Base-by-base conservation (phyloP, 805 yeast genomes). In the Metschnikowia lachancei region DNA sequence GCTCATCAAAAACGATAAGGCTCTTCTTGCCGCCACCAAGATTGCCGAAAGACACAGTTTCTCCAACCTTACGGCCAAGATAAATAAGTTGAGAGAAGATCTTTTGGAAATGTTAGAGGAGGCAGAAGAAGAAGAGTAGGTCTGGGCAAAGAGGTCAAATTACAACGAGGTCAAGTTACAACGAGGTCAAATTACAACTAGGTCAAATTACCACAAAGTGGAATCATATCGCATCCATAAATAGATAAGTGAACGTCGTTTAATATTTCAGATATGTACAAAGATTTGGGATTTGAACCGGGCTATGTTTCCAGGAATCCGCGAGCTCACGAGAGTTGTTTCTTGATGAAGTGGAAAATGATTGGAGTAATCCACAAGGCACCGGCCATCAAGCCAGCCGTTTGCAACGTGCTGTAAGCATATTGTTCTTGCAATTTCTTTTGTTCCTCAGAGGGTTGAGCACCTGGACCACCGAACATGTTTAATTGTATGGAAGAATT, bases 21-120 rank as follows among this genome's bases (percentile, higher is more conserved):
- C 96, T 2, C 68, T 91, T 51, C 76, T 75, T 45, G 97, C 97
- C 0, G 96, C 97, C 1, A 71, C 80, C 12, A 85, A 85, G 65
- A 87, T 92, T 45, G 89, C 96, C 0, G 87, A 87, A 58, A 76
- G 96, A 48, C 64, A 68, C 53, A 70, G 65, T 46, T 69, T 62
- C 41, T 46, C 57, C 13, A 67, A 64, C 33, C 63, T 72, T 48
- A 72, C 72, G 7, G 56, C 51, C 32, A 69, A 68, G 50, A 67
- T 72, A 44, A 65, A 65, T 22, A 62, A 62, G 52, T 59, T 71
- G 22, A 59, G 76, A 48, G 75, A 71, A 45, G 66, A 60, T 4
- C 59, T 71, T 45, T 53, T 63, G 33, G 58, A 51, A 26, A 33
- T 52, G 46, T 28, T 20, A 16, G 43, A 58, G 8, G 49, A 45